Base-by-base conservation (phyloP, 163 green algal genomes). In the Scenedesmus sp. region DNA sequence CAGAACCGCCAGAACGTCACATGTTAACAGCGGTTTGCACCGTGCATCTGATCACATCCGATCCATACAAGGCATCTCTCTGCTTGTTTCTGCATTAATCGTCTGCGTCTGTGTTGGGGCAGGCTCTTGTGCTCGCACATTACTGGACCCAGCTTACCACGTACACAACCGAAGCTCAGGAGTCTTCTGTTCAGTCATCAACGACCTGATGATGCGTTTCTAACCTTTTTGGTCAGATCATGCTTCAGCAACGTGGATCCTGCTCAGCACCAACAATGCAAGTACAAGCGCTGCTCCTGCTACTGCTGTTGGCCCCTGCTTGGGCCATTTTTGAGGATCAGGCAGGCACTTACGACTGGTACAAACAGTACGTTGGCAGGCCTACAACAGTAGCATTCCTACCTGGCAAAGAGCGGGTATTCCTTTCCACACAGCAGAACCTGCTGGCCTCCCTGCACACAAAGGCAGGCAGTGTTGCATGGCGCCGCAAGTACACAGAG, bases 261-360 rank as follows among this genome's bases (percentile, higher is more conserved):
- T 88, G 34, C 64, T 74, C 12, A 89, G 12, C 46, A 89, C 56
- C 66, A 59, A 20, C 82, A 87, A 46, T 67, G 82, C 16, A 10
- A 87, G 20, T 18, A 52, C 70, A 79, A 7, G 70, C 34, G 4
- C 7, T 54, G 52, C 34, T 79, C 83, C 83, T 90, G 83, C 90
- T 92, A 52, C 79, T 92, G 55, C 20, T 91, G 13, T 34, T 74
- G 3, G 3, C 2, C 2, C 13, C 59, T 18, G 90, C 57, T 0
- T n/a, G 23, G 9, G 93, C 92, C 1, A 77, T 98, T 1, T 97
- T 94, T 66, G 93, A 96, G 88, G 96, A 99, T 77, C 97, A 98
- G 57, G 95, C 94, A 8, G 96, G 94, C 0, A 94, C 95, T 23
- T 95, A 95, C 82, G 95, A 97, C 88, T 98, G 97, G 97, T 94